Conservation (phyloP, 352 stramenopile species). For the Pythium phragmitis region DNA sequence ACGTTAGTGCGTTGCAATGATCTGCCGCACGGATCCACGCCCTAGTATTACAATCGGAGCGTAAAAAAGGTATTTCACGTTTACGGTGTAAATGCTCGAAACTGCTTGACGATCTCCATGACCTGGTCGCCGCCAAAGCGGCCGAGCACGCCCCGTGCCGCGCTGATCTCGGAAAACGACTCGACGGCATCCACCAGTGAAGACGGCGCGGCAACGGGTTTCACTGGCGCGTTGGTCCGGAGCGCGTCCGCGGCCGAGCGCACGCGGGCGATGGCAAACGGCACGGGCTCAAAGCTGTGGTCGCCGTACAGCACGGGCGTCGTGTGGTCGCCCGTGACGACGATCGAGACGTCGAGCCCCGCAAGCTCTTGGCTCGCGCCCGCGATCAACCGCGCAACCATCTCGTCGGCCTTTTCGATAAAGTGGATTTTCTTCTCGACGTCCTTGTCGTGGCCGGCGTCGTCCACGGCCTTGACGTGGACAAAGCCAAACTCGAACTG, state of each 20-base stretch:
- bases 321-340: conserved; percentile 88
- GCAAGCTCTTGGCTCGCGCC: conserved; percentile 23
- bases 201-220: not conserved
- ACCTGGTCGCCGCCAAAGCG: conserved; percentile 84
- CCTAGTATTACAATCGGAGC: too few species aligned
- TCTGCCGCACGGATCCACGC: too few species aligned
- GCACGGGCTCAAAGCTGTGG: conserved; percentile 86
- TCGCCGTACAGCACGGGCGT: conserved; percentile 86
- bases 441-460: conserved; percentile 84
- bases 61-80: not conserved
- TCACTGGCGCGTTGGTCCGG: not conserved
- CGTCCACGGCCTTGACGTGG: conserved; percentile 86
- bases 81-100: conserved; percentile 22
- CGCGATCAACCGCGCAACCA: conserved; percentile 59
- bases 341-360: conserved; percentile 63
- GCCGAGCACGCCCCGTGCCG: conserved; percentile 66
- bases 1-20: too few species aligned
- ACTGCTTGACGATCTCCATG: conserved; percentile 81
- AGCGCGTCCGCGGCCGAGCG: conserved; percentile 5
- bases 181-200: conserved; percentile 53
- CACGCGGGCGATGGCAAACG: conserved; percentile 70
- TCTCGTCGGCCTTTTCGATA: conserved; percentile 81
- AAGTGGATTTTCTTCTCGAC: conserved; percentile 78
- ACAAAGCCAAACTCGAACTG: conserved; percentile 81
- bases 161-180: conserved; percentile 67